These are phyloP conservation scores for Dryas drummondii DNA, from an alignment of 306 rosid genomes.

Conservation along the genomic window DNA sequence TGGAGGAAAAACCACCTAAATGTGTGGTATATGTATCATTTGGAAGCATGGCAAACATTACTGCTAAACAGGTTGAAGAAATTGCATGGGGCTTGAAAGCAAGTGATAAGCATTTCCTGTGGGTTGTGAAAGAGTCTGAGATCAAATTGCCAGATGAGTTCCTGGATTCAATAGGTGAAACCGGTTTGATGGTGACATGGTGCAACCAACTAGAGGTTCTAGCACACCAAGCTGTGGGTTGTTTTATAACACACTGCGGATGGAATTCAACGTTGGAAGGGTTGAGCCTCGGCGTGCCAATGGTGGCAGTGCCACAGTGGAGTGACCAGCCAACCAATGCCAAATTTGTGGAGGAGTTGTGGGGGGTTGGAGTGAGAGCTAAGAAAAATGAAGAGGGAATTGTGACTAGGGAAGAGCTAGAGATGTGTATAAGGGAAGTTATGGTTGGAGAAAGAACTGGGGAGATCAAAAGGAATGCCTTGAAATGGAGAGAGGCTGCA, in stretches of 20 bases:
- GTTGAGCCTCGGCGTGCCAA: slow-evolving; percentile 45
- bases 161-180: slow-evolving; percentile 10
- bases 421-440: slow-evolving; percentile 30
- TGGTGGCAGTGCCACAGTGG: slow-evolving; percentile 51
- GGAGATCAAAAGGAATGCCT: slow-evolving; percentile 36
- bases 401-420: slow-evolving; percentile 37
- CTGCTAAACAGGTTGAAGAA: slow-evolving; percentile 37
- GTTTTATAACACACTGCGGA: slow-evolving; percentile 46
- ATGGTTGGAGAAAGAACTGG: slow-evolving; percentile 44
- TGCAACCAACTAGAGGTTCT: slow-evolving; percentile 47
- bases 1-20: slow-evolving; percentile 20
- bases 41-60: slow-evolving; percentile 36
- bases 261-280: slow-evolving; percentile 56
- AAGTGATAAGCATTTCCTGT: slow-evolving; percentile 32
- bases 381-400: slow-evolving; percentile 37
- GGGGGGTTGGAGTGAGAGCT: slow-evolving; percentile 50
- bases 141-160: slow-evolving; percentile 21
- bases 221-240: slow-evolving; percentile 36
- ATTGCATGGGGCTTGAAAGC: slow-evolving; percentile 39
- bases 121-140: slow-evolving; percentile 38
- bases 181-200: slow-evolving; percentile 41
- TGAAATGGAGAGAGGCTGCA: slow-evolving; percentile 44
- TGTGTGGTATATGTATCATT: slow-evolving; percentile 41
- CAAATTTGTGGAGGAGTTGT: slow-evolving; percentile 45
- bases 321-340: slow-evolving; percentile 50